A percentile compares a stretch with the other conserved stretches of the same genome.
These are phyloP conservation scores for Raffaelea deltoideospora DNA, from an alignment of 2,329 filamentous ascomycete genomes.

Conservation along the genomic window DNA sequence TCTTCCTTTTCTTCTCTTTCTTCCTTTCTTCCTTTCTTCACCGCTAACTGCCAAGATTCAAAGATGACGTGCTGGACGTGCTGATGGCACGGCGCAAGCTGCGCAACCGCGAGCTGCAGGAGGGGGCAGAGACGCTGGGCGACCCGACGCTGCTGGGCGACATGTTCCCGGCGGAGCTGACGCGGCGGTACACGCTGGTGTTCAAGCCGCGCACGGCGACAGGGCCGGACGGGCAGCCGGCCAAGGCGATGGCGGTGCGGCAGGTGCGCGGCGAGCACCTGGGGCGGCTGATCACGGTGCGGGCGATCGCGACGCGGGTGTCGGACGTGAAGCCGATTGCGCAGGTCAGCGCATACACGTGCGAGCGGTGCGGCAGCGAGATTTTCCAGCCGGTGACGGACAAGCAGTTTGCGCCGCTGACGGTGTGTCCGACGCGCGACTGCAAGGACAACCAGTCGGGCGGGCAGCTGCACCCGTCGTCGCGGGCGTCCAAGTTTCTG, in stretches of 20 bases:
- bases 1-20: no score
- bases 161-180: slow-evolving; percentile 83
- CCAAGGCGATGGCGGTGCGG: slow-evolving; percentile 68
- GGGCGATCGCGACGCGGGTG: slow-evolving; percentile 86
- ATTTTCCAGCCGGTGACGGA: slow-evolving; percentile 92
- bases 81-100: slow-evolving; percentile 84
- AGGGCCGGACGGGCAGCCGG: slow-evolving; percentile 47
- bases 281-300: slow-evolving; percentile 82
- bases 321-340: slow-evolving; percentile 96
- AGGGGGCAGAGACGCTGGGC: slow-evolving; percentile 48
- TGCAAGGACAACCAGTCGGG: slow-evolving; percentile 84
- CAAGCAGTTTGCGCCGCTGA: slow-evolving; percentile 78
- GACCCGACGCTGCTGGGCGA: slow-evolving; percentile 53
- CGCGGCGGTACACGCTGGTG: slow-evolving; percentile 83
- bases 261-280: slow-evolving; percentile 88
- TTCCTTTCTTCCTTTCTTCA: no score
- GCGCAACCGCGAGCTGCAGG: slow-evolving; percentile 63
- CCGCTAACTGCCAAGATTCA: slow-evolving; percentile 48
- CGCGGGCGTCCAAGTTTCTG: slow-evolving; percentile 90
- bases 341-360: slow-evolving; percentile 96
- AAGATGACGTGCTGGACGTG: slow-evolving; percentile 92
- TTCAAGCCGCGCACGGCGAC: slow-evolving; percentile 91
- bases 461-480: slow-evolving; percentile 84
- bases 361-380: slow-evolving; percentile 89
- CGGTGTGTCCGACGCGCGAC: slow-evolving; percentile 76